Evolutionary conservation across 805 yeast species (phyloP), one percentile per base, ranked within the genome.

Genomic region (Candida caryicola): DNA sequence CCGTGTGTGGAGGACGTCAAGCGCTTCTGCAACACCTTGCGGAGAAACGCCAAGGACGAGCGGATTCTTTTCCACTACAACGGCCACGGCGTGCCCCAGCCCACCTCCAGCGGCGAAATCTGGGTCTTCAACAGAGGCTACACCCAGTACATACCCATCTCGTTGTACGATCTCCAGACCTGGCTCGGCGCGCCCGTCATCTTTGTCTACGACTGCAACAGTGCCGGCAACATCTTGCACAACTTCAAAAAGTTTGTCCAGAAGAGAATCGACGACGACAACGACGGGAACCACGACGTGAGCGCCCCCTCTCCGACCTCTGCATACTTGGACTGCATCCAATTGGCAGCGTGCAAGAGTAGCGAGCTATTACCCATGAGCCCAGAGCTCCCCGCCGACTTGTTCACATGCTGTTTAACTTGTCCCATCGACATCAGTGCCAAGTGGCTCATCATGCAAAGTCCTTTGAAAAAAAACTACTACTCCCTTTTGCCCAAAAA

Each of bases 131-230:
- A 93, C 60, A 71, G 97, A 49, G 96, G 96, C 1, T 93, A 90
- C 59, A 93, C 99, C 1, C 99, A 93, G 64, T 93, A 93, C 59
- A 93, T 93, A 41, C 99, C 99, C 1, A 93, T 93, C 1, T 86
- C 96, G 7, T 64, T 93, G n/a, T 89, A 86, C 60, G 99, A 93
- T 54, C 68, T 93, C 33, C 99, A 93, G 54, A 82, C 95, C 3
- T 93, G 99, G 99, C 68, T 93, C 8, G 99, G 99, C 7, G 97
- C 97, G 1, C 99, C 99, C 0, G 91, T 95, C 37, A 85, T 93
- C 14, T 90, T 85, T 61, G 96, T 91, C 31, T 89, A 84, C 60
- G 99, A 93, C 64, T 89, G 98, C 59, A 86, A 83, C 51, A 85
- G 86, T 42, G 97, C 99, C 1, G 99, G 97, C 1, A 85, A 89